Evolutionary conservation across 345 rosid species (phyloP), one percentile per base, ranked within the genome.

Genomic region (Rhodomyrtus tomentosa): DNA sequence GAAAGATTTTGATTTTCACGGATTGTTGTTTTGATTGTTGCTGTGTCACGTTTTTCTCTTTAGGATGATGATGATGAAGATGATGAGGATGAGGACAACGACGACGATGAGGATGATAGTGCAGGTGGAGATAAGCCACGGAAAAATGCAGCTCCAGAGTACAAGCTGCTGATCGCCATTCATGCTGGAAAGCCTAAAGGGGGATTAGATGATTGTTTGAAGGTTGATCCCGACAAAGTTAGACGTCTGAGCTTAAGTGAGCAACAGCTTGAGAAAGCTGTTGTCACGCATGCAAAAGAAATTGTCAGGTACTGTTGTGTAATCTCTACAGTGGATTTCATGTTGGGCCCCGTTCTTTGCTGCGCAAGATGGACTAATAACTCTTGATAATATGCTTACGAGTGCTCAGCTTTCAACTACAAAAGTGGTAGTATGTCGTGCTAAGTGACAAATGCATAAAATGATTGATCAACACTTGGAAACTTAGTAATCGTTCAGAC

Each of bases 111-210:
- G 25, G 90, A 83, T 38, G 92, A 88, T 12, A 6, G 87, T 58
- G 92, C 88, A 6, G 94, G 88, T 85, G 92, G 89, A 83, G 92
- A 87, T 29, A 93, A 88, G 84, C 84, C 88, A 11, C 88, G 88
- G 84, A 89, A 90, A 50, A 85, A 55, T 25, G 87, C 85, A 51
- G 90, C 88, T 7, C 86, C 90, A 7, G 91, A 92, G 80, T 93
- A 93, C 84, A 93, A 85, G 83, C 88, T 89, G 82, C 86, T 95
- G 87, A 95, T 95, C 82, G 93, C 98, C 56, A 95, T 95, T 84
- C 98, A 91, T 89, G 98, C 96, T 58, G 93, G 91, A 76, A 95
- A 93, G 87, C 92, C 90, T 32, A 93, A 92, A 89, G 94, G 94
- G 50, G 93, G 93, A 51, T 5, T 91, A 58, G 90, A 84, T n/a